Conservation (phyloP, 2,329 filamentous ascomycete genomes). For the Pseudocercospora eumusae region DNA sequence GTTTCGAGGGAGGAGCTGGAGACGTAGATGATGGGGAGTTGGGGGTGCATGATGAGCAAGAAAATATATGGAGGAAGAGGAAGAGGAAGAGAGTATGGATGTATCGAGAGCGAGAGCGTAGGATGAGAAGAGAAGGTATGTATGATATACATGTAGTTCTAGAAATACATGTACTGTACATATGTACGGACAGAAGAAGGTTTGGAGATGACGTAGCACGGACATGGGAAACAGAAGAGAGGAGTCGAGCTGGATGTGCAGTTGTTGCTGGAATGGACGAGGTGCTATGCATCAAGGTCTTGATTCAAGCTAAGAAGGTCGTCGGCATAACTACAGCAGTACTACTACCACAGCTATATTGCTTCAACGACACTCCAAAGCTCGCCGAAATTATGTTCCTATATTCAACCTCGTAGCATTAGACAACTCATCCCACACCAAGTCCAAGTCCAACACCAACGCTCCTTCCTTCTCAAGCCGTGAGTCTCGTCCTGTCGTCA, state of each 20-base stretch:
- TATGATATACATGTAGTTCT: too few relatives aligned
- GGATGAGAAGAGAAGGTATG: too few relatives aligned
- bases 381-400: background rate
- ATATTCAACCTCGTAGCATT: background rate
- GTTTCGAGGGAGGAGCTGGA: too few relatives aligned
- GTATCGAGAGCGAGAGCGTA: too few relatives aligned
- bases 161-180: too few relatives aligned
- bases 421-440: background rate
- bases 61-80: too few relatives aligned
- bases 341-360: too few relatives aligned
- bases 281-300: background rate
- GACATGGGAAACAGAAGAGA: background rate
- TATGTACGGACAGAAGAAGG: conserved; percentile 8
- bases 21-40: too few relatives aligned
- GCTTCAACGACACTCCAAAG: background rate
- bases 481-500: conserved; percentile 9
- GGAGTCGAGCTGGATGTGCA: background rate
- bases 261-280: background rate
- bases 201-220: conserved; percentile 16
- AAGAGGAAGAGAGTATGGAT: too few relatives aligned
- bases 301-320: background rate
- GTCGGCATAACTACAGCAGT: too few relatives aligned
- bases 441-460: background rate
- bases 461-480: background rate
- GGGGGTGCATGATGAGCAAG: too few relatives aligned